Evolutionary conservation across 495 filamentous ascomycete genomes (phyloP), one percentile per base, ranked within the genome.

Genomic region (Chlorociboria aeruginascens): DNA sequence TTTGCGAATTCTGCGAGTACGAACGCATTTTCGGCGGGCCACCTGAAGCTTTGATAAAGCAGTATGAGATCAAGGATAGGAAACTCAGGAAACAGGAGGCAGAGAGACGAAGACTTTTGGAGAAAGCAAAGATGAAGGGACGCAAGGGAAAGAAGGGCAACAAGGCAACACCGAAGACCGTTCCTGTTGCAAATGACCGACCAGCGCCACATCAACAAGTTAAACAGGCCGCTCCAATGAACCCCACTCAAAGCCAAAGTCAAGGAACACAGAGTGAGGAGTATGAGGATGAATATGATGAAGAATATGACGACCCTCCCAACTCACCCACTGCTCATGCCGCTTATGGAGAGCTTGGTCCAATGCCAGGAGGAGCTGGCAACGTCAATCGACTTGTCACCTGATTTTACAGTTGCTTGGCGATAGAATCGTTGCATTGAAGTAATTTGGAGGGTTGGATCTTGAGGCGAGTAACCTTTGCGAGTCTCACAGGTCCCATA

Each of bases 81-180:
- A 82, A 83, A 46, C 83, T 87, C 61, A 82, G 85, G 35, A 84
- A 87, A 61, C 74, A 81, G 40, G 68, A 87, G 52, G 83, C 83
- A 12, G 88, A 95, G 66, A 86, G 88, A 61, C 76, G 82, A 48
- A 73, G 89, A 28, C 70, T 96, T 37, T 65, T 95, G 43, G 90
- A 97, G 66, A 93, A 95, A 61, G 88, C 92, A 31, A 94, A 94
- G 69, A 89, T 89, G 79, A 95, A 93, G 60, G 84, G 85, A 43
- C 78, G 87, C 32, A 95, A 95, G 71, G 72, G 79, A 67, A 77
- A 73, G 62, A 79, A 76, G 37, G 76, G 73, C 7, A 83, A 77
- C 65, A 83, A 82, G 54, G 46, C 59, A n/a, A 64, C 75, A 25
- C 66, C 70, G 3, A 86, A 85, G 65, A 67, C 71, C 54, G 64